A percentile compares a stretch with the other conserved stretches of the same genome.
Conservation (phyloP, 164 flowering plant species). For the Stephania yunnanensis region DNA sequence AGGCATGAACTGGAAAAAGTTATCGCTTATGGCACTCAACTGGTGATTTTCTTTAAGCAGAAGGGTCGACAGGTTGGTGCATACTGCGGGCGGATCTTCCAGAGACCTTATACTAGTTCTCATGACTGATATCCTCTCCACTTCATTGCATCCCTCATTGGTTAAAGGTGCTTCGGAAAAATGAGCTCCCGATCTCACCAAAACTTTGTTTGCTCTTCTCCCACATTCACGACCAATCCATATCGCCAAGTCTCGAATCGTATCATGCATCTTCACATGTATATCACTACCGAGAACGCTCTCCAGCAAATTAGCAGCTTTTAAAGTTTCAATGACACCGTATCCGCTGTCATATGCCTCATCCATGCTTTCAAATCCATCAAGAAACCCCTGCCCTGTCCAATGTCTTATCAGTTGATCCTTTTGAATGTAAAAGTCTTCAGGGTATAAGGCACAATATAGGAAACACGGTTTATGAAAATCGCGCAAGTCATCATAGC, state of each 20-base stretch:
- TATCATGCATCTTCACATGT: constrained; percentile 14
- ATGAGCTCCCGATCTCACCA: neutral
- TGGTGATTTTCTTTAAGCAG: neutral
- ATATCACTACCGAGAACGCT: neutral
- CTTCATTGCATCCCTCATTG: neutral
- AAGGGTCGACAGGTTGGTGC: constrained; percentile 13
- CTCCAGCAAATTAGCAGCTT: constrained; percentile 5
- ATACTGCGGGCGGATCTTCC: neutral
- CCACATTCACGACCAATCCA: constrained; percentile 13
- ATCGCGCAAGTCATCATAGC: constrained; percentile 8
- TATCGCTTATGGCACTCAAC: neutral
- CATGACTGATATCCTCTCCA: constrained; percentile 7
- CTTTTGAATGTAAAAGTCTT: constrained; percentile 3
- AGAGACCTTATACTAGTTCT: neutral
- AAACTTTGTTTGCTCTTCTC: neutral
- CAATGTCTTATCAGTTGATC: constrained; percentile 1
- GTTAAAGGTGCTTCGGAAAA: neutral
- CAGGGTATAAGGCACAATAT: constrained; percentile 13
- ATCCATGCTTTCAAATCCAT: constrained; percentile 4
- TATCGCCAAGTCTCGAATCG: constrained; percentile 12
- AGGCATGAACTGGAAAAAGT: constrained; percentile 13
- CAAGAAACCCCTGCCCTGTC: constrained; percentile 7
- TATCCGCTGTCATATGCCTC: neutral
- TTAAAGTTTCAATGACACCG: constrained; percentile 6
- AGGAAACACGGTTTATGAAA: constrained; percentile 1